Percentiles rank a stretch among this genome's conserved stretches.
phyloP scores from a whole-genome alignment of 371 early-diverging fungal species.

The Chytridium lagenaria region DNA sequence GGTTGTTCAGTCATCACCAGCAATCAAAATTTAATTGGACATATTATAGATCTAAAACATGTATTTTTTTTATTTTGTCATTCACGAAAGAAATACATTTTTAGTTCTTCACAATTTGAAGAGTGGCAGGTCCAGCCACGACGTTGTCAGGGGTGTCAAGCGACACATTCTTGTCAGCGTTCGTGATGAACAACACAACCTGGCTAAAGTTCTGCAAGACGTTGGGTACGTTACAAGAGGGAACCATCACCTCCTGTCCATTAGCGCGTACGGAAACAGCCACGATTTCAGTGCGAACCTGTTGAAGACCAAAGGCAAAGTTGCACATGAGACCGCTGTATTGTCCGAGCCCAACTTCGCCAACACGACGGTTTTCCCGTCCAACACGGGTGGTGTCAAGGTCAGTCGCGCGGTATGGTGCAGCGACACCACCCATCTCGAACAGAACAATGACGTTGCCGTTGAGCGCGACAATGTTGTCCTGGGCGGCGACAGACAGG shows the following conservation, averaged over 20 bases:
- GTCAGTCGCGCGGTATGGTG: not conserved
- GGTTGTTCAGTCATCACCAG: no score
- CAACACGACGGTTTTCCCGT: not conserved
- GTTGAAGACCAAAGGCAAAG: slow-evolving; percentile 36
- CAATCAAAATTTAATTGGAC: no score
- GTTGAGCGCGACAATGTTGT: not conserved
- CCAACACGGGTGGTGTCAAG: not conserved
- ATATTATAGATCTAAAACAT: no score
- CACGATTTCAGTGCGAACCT: slow-evolving; percentile 24
- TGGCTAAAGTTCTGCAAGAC: slow-evolving; percentile 25
- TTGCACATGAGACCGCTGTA: slow-evolving; percentile 31
- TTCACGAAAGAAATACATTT: no score
- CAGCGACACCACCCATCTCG: slow-evolving; percentile 7
- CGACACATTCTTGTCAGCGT: slow-evolving; percentile 36
- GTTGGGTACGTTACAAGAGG: slow-evolving; percentile 30
- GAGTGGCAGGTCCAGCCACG: slow-evolving; percentile 42
- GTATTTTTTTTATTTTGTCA: no score
- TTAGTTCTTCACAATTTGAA: slow-evolving; percentile 16
- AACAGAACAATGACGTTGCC: slow-evolving; percentile 35
- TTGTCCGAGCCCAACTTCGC: slow-evolving; percentile 8
- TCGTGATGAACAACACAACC: slow-evolving; percentile 37
- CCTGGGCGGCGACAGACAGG: slow-evolving; percentile 17
- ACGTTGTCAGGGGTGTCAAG: slow-evolving; percentile 40
- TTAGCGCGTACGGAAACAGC: not conserved
- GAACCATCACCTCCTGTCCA: slow-evolving; percentile 10